These are phyloP conservation scores for Sporisorium scitamineum DNA, from an alignment of 1,284 basidiomycete species.

Conservation along the genomic window DNA sequence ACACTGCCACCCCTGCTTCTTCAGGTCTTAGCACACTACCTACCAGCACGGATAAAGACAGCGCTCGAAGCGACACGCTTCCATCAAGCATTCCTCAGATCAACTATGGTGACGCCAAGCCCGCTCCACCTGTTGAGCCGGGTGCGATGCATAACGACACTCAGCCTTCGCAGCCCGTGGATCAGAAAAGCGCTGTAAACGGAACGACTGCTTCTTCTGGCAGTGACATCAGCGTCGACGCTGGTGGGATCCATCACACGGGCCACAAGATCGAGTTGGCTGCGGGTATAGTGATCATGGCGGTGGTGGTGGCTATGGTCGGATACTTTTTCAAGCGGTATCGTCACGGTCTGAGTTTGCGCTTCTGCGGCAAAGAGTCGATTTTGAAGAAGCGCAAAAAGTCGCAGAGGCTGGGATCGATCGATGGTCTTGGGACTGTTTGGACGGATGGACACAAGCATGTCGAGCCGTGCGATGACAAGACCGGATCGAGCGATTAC, in stretches of 20 bases:
- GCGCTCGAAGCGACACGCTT: not conserved
- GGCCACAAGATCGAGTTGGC: constrained; percentile 5
- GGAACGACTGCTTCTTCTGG: not conserved
- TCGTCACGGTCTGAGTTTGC: not conserved
- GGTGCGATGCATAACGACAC: constrained; percentile 25
- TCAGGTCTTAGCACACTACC: too few relatives aligned
- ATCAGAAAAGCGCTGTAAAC: not conserved
- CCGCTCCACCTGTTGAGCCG: not conserved
- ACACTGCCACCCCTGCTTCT: not conserved
- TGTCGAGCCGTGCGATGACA: constrained; percentile 2
- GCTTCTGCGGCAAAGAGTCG: not conserved
- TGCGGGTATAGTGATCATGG: not conserved
- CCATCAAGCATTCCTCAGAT: not conserved
- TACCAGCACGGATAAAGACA: not conserved
- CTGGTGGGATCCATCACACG: not conserved
- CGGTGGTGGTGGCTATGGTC: not conserved
- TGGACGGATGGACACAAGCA: not conserved
- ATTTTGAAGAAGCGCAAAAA: not conserved
- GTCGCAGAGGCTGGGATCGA: constrained; percentile 15
- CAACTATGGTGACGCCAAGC: constrained; percentile 4
- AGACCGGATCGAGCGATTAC: constrained; percentile 5
- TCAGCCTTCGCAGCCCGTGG: not conserved
- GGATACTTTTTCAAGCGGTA: constrained; percentile 13
- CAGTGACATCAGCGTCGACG: not conserved
- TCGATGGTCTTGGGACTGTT: constrained; percentile 5